phyloP scores from a whole-genome alignment of 1,139 yeast genomes.

The Kurtzmaniella quercitrusa region DNA sequence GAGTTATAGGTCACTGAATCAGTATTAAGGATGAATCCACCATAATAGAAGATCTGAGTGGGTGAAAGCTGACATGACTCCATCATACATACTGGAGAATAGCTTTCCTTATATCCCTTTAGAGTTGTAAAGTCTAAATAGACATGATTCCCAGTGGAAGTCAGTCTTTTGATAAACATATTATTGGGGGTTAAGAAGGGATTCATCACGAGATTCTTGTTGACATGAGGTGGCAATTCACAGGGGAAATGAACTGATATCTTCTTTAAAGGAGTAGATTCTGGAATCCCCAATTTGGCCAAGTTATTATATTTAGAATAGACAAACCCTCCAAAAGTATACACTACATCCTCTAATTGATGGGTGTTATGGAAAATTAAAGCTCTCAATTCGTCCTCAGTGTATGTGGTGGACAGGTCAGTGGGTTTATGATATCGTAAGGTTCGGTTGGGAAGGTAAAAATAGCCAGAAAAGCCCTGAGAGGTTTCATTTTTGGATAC shows the following conservation, averaged over 20 bases:
- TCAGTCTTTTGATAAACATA: constrained; percentile 26
- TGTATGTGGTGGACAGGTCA: constrained; percentile 7
- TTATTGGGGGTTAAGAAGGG: constrained; percentile 32
- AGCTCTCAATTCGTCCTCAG: constrained; percentile 19
- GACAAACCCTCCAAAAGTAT: constrained; percentile 37
- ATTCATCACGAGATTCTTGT: constrained; percentile 28
- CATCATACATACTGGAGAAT: constrained; percentile 27
- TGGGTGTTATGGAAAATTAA: constrained; percentile 33
- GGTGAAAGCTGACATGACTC: constrained; percentile 28
- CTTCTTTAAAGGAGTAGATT: constrained; percentile 22
- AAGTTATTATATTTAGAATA: constrained; percentile 18
- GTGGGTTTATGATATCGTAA: constrained; percentile 16
- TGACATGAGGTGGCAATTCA: constrained; percentile 39
- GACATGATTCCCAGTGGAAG: constrained; percentile 31
- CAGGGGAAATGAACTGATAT: constrained; percentile 38
- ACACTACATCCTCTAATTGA: constrained; percentile 29
- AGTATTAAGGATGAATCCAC: constrained; percentile 33
- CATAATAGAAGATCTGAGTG: constrained; percentile 37
- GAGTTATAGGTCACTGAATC: constrained; percentile 20
- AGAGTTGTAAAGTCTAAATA: constrained; percentile 21
- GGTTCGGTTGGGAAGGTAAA: constrained; percentile 25
- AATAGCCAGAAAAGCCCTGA: constrained; percentile 29
- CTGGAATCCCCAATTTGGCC: constrained; percentile 33
- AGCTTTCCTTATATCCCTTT: constrained; percentile 14
- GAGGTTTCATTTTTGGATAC: constrained; percentile 12